Evolutionary conservation across 2,329 filamentous ascomycete species (phyloP).

Genomic region (Aspergillus tamarii): DNA sequence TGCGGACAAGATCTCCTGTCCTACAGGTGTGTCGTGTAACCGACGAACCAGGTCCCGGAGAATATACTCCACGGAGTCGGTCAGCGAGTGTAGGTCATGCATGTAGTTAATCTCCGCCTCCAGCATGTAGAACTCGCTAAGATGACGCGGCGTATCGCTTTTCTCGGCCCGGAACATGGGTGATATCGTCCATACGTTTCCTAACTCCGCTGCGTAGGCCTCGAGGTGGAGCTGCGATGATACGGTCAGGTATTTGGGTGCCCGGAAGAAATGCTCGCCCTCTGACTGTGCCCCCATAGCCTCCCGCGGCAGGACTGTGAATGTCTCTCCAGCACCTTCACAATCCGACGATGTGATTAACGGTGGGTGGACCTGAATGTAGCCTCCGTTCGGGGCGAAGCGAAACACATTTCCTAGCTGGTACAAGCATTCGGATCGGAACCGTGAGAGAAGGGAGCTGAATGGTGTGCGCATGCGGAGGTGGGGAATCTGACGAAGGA

Average conservation of each 20-base stretch:
- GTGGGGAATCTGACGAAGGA: slow-evolving; percentile 84
- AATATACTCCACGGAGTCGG: slow-evolving; percentile 79
- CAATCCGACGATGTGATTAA: slow-evolving; percentile 97
- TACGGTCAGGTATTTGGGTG: slow-evolving; percentile 92
- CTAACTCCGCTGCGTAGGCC: slow-evolving; percentile 83
- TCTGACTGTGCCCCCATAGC: slow-evolving; percentile 33
- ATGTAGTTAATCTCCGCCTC: slow-evolving; percentile 87
- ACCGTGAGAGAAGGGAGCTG: slow-evolving; percentile 76
- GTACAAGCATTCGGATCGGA: slow-evolving; percentile 79
- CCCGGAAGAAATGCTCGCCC: slow-evolving; percentile 71
- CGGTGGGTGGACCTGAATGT: slow-evolving; percentile 77
- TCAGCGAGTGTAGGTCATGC: slow-evolving; percentile 69
- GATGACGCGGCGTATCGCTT: slow-evolving; percentile 88
- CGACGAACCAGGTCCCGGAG: slow-evolving; percentile 61
- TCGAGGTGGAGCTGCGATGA: slow-evolving; percentile 94
- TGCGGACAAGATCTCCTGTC: slow-evolving; percentile 58
- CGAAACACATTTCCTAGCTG: slow-evolving; percentile 77
- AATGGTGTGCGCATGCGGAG: slow-evolving; percentile 79
- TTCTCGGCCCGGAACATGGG: slow-evolving; percentile 92
- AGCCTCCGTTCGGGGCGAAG: slow-evolving; percentile 60
- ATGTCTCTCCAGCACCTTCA: slow-evolving; percentile 94
- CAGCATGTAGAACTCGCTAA: slow-evolving; percentile 99
- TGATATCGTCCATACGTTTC: slow-evolving; percentile 90
- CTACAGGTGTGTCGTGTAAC: slow-evolving; percentile 54
- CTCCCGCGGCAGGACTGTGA: slow-evolving; percentile 64